Evolutionary conservation across 2,329 filamentous ascomycete species (phyloP).

Genomic region (Neonectria faginata): DNA sequence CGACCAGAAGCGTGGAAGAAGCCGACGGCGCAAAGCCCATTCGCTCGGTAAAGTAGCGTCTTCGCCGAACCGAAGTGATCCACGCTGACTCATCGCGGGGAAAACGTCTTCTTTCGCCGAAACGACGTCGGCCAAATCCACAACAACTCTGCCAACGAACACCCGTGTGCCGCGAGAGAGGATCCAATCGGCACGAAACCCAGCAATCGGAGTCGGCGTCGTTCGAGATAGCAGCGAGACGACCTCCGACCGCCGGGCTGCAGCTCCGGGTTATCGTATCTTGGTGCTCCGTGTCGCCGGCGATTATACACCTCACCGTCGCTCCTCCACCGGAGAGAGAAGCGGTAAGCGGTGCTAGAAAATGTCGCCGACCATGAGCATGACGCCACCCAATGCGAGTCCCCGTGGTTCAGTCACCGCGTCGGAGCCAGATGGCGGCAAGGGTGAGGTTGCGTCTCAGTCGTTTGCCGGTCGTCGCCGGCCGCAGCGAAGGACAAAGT

Average conservation of each 20-base stretch:
- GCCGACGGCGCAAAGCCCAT: slow-evolving; percentile 24
- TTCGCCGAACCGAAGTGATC: slow-evolving; percentile 10
- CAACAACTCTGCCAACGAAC: slow-evolving; percentile 29
- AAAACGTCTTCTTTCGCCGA: slow-evolving; percentile 17
- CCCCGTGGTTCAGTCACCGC: slow-evolving; percentile 30
- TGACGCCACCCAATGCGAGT: slow-evolving; percentile 31
- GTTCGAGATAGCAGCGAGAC: not conserved
- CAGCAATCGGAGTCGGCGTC: slow-evolving; percentile 2
- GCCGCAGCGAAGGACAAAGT: slow-evolving; percentile 42
- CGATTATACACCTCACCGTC: slow-evolving; percentile 11
- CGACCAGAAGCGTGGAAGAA: slow-evolving; percentile 23
- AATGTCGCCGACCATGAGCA: slow-evolving; percentile 24
- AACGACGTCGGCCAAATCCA: slow-evolving; percentile 19
- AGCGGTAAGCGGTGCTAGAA: not conserved
- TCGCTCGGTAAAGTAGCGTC: slow-evolving; percentile 12
- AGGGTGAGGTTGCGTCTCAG: slow-evolving; percentile 34
- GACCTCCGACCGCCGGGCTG: not conserved
- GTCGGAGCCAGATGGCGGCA: slow-evolving; percentile 36
- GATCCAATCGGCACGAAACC: slow-evolving; percentile 33
- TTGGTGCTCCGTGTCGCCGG: slow-evolving; percentile 12
- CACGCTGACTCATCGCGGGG: slow-evolving; percentile 39
- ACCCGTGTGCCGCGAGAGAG: not conserved
- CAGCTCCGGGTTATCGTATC: slow-evolving; percentile 9
- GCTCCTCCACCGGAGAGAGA: slow-evolving; percentile 8
- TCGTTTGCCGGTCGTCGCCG: slow-evolving; percentile 28